Percentiles rank a stretch among this genome's conserved stretches.
phyloP scores from a whole-genome alignment of 2,329 filamentous ascomycete species.

The Aspergillus japonicus region DNA sequence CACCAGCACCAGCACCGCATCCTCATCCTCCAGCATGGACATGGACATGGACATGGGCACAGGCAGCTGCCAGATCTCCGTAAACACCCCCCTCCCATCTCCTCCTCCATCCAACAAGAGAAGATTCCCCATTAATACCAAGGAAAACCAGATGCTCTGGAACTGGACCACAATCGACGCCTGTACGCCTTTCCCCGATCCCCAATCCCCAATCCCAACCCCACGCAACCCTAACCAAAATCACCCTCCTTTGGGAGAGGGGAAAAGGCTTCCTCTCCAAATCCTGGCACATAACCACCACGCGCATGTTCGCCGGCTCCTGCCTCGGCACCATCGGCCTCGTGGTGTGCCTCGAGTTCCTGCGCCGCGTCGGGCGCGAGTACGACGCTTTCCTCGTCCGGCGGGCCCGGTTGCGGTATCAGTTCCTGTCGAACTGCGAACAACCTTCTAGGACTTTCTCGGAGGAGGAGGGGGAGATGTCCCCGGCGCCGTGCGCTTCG shows the following conservation, averaged over 20 bases:
- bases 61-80: conserved; percentile 29
- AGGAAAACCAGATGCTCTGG: conserved; percentile 28
- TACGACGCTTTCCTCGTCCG: conserved; percentile 67
- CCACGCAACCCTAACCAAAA: neutral
- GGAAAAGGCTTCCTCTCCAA: conserved; percentile 61
- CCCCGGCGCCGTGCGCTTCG: too few relatives aligned
- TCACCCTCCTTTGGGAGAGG: too few relatives aligned
- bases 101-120: too few relatives aligned
- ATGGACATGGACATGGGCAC: conserved; percentile 56
- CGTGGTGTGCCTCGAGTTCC: conserved; percentile 67
- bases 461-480: too few relatives aligned
- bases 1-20: neutral
- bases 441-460: too few relatives aligned
- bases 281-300: conserved; percentile 68
- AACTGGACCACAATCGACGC: conserved; percentile 32
- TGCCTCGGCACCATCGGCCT: conserved; percentile 78
- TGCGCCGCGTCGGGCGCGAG: conserved; percentile 69
- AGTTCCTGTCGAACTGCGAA: conserved; percentile 5
- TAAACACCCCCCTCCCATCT: conserved; percentile 5
- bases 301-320: conserved; percentile 72
- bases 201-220: neutral
- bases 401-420: conserved; percentile 42
- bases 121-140: neutral
- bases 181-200: too few relatives aligned
- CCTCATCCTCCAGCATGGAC: conserved; percentile 34